Percentiles rank a stretch among this genome's conserved stretches.
phyloP scores from a whole-genome alignment of 2,329 filamentous ascomycete species.

The Claviceps capensis region DNA sequence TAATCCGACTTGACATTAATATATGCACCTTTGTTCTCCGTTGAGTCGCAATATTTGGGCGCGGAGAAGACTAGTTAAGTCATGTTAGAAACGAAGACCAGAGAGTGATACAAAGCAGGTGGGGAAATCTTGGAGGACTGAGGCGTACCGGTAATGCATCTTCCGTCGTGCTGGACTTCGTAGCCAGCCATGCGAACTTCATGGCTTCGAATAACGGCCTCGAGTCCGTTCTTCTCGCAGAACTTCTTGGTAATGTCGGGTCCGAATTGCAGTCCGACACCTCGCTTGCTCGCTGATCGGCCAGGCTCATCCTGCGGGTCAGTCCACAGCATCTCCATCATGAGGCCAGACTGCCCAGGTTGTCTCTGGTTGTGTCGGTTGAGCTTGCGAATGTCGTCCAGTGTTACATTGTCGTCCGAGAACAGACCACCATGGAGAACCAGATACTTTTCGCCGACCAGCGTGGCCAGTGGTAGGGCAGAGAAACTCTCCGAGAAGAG shows the following conservation, averaged over 20 bases:
- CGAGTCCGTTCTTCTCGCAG: constrained; percentile 88
- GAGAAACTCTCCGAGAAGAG: constrained; percentile 98
- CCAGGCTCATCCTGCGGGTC: constrained; percentile 81
- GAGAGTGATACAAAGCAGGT: neutral
- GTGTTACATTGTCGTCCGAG: constrained; percentile 81
- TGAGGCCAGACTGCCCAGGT: constrained; percentile 82
- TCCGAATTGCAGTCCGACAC: constrained; percentile 91
- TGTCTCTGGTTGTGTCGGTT: constrained; percentile 84
- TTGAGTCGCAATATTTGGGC: constrained; percentile 93
- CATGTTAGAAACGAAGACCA: constrained; percentile 14
- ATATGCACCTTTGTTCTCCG: constrained; percentile 94
- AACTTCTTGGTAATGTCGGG: constrained; percentile 93
- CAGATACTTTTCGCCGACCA: constrained; percentile 83
- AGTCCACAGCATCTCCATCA: constrained; percentile 99
- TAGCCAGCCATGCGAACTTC: constrained; percentile 99
- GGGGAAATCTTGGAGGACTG: neutral
- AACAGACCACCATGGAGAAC: constrained; percentile 91
- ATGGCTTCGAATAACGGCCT: constrained; percentile 92
- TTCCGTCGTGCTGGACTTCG: constrained; percentile 90
- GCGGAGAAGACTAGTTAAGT: constrained; percentile 69
- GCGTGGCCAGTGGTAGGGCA: constrained; percentile 76
- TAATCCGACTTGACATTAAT: constrained; percentile 92
- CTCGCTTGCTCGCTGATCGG: constrained; percentile 87
- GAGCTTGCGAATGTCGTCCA: constrained; percentile 89
- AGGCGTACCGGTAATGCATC: constrained; percentile 73